Conservation (phyloP, 129 eudicot genomes). For the Erigeron canadensis region DNA sequence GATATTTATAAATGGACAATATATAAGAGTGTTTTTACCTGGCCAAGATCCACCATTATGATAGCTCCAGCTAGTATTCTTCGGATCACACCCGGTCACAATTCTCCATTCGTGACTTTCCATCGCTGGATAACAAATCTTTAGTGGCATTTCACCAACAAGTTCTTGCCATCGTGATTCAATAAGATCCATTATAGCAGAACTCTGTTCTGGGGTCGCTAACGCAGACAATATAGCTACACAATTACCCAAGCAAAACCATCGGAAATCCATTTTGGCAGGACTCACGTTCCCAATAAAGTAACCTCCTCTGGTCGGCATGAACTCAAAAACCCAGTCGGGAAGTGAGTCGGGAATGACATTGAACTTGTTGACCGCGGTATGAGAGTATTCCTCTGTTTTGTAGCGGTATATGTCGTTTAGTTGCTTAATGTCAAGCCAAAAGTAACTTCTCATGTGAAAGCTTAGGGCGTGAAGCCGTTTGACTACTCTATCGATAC, state of each 20-base stretch:
- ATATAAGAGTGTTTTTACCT: conserved; percentile 46
- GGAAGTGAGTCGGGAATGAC: conserved; percentile 95
- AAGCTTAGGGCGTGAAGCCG: conserved; percentile 89
- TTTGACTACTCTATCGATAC: conserved; percentile 51
- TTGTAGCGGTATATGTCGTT: conserved; percentile 91
- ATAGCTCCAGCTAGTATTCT: conserved; percentile 94
- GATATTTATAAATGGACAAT: too few relatives aligned
- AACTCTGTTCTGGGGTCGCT: conserved; percentile 91
- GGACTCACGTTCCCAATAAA: conserved; percentile 95
- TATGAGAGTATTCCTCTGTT: conserved; percentile 95
- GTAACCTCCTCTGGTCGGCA: conserved; percentile 92
- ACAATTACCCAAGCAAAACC: conserved; percentile 98
- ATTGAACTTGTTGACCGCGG: conserved; percentile 95
- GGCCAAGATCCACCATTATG: conserved; percentile 99
- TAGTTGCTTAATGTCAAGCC: conserved; percentile 95
- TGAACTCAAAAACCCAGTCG: conserved; percentile 95
- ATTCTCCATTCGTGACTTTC: conserved; percentile 95
- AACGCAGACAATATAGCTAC: conserved; percentile 83
- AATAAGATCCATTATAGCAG: conserved; percentile 91
- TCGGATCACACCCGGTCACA: conserved; percentile 90
- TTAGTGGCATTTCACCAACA: conserved; percentile 94
- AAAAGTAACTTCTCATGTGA: conserved; percentile 94
- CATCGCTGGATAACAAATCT: conserved; percentile 93
- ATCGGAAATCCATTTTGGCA: conserved; percentile 89
- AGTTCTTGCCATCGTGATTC: conserved; percentile 91